These are phyloP conservation scores for Claviceps monticola DNA, from an alignment of 2,329 filamentous ascomycete species.

Conservation along the genomic window DNA sequence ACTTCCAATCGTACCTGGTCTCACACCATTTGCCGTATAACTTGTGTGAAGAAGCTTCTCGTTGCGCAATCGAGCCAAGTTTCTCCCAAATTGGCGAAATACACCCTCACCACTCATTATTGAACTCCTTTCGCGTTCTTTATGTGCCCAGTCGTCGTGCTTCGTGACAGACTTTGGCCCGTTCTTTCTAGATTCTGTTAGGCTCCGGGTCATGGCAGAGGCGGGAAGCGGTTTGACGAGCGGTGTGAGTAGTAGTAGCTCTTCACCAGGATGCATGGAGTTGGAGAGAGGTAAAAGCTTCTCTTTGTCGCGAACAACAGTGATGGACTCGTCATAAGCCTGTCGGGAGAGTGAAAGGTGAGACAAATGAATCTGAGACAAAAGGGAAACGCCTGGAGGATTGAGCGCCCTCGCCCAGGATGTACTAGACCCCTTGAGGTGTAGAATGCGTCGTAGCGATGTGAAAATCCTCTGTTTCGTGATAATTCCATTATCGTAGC, in stretches of 20 bases:
- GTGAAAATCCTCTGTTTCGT: conserved; percentile 65
- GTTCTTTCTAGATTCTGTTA: conserved; percentile 40
- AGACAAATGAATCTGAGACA: conserved; percentile 68
- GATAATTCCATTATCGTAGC: conserved; percentile 82
- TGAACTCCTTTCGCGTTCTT: conserved; percentile 41
- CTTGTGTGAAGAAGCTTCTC: conserved; percentile 86
- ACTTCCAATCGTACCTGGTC: conserved; percentile 40
- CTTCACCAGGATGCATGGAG: conserved; percentile 71
- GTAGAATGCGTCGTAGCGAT: conserved; percentile 65
- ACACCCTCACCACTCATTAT: conserved; percentile 89
- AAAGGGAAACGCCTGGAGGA: conserved; percentile 61
- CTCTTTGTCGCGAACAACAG: conserved; percentile 81
- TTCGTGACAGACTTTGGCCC: conserved; percentile 21
- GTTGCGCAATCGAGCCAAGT: conserved; percentile 71
- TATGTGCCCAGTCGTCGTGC: conserved; percentile 43
- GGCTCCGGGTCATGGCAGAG: conserved; percentile 63
- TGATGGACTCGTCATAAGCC: conserved; percentile 87
- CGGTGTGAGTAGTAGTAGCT: conserved; percentile 77
- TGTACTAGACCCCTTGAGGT: conserved; percentile 72
- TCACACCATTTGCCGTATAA: conserved; percentile 84
- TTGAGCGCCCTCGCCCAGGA: conserved; percentile 88
- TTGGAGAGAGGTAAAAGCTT: conserved; percentile 70
- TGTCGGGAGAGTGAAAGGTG: conserved; percentile 70
- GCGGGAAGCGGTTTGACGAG: conserved; percentile 86
- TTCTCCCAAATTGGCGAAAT: conserved; percentile 77